These are phyloP conservation scores for Colletotrichum sansevieriae DNA, from an alignment of 2,329 filamentous ascomycete genomes.

Conservation along the genomic window DNA sequence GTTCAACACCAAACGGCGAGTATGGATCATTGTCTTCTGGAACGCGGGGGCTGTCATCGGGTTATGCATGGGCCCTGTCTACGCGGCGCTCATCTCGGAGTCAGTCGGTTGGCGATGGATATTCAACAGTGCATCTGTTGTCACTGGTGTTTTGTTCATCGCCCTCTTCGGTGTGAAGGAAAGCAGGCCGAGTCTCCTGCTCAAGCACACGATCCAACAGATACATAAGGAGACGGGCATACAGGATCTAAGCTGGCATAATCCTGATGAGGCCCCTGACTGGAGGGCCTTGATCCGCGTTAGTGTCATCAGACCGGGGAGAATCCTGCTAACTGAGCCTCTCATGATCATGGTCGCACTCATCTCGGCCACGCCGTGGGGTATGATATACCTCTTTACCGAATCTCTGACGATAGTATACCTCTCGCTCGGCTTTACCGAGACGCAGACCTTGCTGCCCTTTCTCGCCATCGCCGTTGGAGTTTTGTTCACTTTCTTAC, in stretches of 20 bases:
- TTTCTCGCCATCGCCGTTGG: constrained; percentile 58
- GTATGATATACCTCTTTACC: constrained; percentile 63
- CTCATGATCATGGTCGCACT: constrained; percentile 58
- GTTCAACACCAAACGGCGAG: constrained; percentile 58
- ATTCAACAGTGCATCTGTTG: constrained; percentile 57
- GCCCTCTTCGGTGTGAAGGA: constrained; percentile 56
- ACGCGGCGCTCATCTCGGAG: constrained; percentile 56
- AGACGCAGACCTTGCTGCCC: constrained; percentile 52
- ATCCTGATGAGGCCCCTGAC: constrained; percentile 55
- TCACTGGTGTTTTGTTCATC: constrained; percentile 50
- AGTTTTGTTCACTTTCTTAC: constrained; percentile 55
- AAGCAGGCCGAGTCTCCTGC: constrained; percentile 58
- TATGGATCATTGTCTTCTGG: constrained; percentile 62
- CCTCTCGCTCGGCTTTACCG: constrained; percentile 50
- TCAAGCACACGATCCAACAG: constrained; percentile 46
- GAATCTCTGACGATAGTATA: constrained; percentile 58
- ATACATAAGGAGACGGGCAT: constrained; percentile 36
- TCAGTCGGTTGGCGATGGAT: constrained; percentile 59
- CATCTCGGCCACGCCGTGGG: constrained; percentile 58
- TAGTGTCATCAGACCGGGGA: constrained; percentile 55
- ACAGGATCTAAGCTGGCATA: constrained; percentile 46
- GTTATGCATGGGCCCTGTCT: constrained; percentile 57
- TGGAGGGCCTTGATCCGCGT: constrained; percentile 53
- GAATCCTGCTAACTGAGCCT: constrained; percentile 60
- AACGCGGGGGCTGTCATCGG: constrained; percentile 57